phyloP scores from a whole-genome alignment of 805 yeast species.

The Tanozyma kutaoensis region DNA sequence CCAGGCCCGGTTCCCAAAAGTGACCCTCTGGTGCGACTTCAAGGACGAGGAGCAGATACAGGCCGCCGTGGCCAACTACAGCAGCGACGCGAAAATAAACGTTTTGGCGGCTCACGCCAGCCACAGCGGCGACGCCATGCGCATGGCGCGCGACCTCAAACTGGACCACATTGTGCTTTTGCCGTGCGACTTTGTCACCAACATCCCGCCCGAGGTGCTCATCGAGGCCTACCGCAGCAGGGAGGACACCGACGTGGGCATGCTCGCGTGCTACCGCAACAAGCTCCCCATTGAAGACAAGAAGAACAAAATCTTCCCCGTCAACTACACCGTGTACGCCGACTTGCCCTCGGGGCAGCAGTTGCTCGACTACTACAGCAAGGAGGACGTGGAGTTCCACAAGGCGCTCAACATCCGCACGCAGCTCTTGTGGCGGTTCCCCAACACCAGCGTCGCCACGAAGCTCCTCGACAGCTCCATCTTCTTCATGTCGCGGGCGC shows the following conservation, averaged over 20 bases:
- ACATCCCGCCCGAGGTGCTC: slow-evolving; percentile 79
- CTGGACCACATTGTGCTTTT: slow-evolving; percentile 47
- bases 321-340: slow-evolving; percentile 56
- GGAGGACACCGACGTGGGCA: slow-evolving; percentile 53
- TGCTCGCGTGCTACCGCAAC: slow-evolving; percentile 68
- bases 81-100: not conserved
- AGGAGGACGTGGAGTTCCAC: slow-evolving; percentile 53
- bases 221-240: slow-evolving; percentile 74
- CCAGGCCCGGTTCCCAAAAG: slow-evolving; percentile 60
- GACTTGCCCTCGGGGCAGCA: slow-evolving; percentile 30
- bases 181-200: slow-evolving; percentile 92
- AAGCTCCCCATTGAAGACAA: slow-evolving; percentile 66
- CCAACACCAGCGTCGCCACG: slow-evolving; percentile 65
- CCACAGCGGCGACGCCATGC: too few relatives aligned
- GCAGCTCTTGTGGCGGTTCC: slow-evolving; percentile 82
- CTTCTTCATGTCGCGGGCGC: slow-evolving; percentile 29
- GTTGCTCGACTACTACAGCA: slow-evolving; percentile 61
- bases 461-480: slow-evolving; percentile 64
- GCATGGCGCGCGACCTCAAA: too few relatives aligned
- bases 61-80: slow-evolving; percentile 34
- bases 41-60: slow-evolving; percentile 34
- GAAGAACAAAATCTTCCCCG: slow-evolving; percentile 42
- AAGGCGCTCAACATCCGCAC: slow-evolving; percentile 70
- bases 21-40: slow-evolving; percentile 47
- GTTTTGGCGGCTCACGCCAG: not conserved